These are phyloP conservation scores for Giardia duodenalis DNA, from an alignment of 208 protist genomes.

Conservation along the genomic window DNA sequence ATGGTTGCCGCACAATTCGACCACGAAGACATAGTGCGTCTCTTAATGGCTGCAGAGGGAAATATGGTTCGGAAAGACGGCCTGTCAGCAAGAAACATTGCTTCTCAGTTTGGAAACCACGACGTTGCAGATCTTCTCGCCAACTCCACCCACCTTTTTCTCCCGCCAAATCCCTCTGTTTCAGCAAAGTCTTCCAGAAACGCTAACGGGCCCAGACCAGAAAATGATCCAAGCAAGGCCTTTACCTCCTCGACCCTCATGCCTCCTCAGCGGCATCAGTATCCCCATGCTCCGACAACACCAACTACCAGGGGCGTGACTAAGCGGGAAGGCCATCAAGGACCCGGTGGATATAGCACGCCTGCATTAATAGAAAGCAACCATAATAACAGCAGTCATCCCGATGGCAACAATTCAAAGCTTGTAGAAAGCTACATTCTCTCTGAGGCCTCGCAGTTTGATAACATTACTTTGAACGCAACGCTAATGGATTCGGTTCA, in stretches of 20 bases:
- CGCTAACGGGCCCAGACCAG: neutral
- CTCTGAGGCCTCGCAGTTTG: neutral
- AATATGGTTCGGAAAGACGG: neutral
- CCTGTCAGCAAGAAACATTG: neutral
- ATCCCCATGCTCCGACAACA: neutral
- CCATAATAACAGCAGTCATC: neutral
- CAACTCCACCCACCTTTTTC: neutral
- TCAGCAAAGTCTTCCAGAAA: neutral
- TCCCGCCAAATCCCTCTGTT: neutral
- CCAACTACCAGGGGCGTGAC: too few species aligned
- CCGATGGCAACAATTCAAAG: neutral
- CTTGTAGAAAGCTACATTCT: neutral
- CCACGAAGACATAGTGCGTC: neutral
- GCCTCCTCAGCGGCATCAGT: neutral
- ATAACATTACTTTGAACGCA: neutral
- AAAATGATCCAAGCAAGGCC: neutral
- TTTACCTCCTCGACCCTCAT: neutral
- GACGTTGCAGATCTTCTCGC: neutral
- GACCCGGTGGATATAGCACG: neutral
- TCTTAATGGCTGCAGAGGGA: neutral
- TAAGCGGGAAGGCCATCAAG: too few species aligned
- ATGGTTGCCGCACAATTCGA: neutral
- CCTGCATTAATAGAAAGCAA: neutral
- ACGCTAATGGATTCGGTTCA: neutral
- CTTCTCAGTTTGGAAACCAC: neutral